These are phyloP conservation scores for Cladophialophora yegresii DNA, from an alignment of 2,329 filamentous ascomycete species.

Conservation along the genomic window DNA sequence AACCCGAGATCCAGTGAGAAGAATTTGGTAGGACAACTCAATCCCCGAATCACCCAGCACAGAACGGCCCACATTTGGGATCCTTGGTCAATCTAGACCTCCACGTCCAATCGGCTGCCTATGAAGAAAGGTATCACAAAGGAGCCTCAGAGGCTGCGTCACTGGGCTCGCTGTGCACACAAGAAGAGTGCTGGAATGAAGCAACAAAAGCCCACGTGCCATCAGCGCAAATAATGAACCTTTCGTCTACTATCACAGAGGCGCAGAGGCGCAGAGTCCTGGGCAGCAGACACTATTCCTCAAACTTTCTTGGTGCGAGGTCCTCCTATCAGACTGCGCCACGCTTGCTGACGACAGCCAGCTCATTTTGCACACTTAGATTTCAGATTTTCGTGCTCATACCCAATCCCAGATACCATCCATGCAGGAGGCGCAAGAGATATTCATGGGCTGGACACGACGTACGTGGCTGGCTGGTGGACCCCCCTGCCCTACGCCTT, in stretches of 20 bases:
- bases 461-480: neutral
- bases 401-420: neutral
- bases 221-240: neutral
- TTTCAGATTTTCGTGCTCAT: neutral
- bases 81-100: neutral
- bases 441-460: neutral
- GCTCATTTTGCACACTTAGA: neutral
- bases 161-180: neutral
- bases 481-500: neutral
- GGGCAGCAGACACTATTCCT: neutral
- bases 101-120: neutral
- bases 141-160: neutral
- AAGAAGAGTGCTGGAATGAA: constrained; percentile 2
- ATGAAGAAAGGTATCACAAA: neutral
- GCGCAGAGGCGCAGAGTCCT: neutral
- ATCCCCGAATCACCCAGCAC: neutral
- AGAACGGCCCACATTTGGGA: neutral
- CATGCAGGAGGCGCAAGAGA: neutral
- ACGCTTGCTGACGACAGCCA: constrained; percentile 5
- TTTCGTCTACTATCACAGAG: neutral
- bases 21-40: neutral
- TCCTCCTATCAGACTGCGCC: constrained; percentile 15
- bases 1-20: neutral
- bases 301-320: neutral
- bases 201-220: neutral